phyloP scores from a whole-genome alignment of 129 eudicot genomes.

The Rutidosis leptorrhynchoides region DNA sequence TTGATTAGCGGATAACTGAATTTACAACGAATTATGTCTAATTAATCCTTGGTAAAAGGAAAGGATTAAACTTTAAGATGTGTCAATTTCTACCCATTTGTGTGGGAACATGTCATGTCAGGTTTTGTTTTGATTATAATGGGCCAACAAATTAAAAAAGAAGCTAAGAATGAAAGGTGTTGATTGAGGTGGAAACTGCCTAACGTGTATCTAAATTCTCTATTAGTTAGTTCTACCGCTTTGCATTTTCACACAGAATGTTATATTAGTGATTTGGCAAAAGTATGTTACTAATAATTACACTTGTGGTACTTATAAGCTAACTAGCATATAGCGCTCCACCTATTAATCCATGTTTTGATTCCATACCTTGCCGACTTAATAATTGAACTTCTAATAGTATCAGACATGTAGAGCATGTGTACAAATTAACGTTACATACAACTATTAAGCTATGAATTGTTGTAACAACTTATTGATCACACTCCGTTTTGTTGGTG shows the following conservation, averaged over 20 bases:
- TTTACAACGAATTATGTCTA: background rate
- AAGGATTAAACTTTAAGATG: background rate
- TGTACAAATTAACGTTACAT: too few relatives aligned
- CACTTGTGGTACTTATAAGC: background rate
- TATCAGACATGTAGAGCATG: background rate
- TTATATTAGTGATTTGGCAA: background rate
- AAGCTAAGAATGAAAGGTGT: background rate
- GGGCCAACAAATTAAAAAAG: background rate
- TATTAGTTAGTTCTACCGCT: background rate
- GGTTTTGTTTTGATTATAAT: background rate
- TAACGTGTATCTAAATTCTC: background rate
- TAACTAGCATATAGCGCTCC: background rate
- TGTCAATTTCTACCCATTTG: background rate
- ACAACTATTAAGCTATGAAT: background rate
- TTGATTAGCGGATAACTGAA: conserved; percentile 3
- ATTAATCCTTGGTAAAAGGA: background rate
- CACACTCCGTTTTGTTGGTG: background rate
- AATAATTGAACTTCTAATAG: background rate
- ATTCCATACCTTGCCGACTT: background rate
- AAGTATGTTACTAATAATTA: background rate
- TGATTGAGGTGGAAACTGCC: background rate
- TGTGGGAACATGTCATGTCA: background rate
- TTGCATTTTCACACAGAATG: background rate
- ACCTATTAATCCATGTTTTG: background rate
- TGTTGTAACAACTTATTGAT: background rate